Evolutionary conservation across 306 rosid genomes (phyloP), one percentile per base, ranked within the genome.

Genomic region (Arachis stenosperma): DNA sequence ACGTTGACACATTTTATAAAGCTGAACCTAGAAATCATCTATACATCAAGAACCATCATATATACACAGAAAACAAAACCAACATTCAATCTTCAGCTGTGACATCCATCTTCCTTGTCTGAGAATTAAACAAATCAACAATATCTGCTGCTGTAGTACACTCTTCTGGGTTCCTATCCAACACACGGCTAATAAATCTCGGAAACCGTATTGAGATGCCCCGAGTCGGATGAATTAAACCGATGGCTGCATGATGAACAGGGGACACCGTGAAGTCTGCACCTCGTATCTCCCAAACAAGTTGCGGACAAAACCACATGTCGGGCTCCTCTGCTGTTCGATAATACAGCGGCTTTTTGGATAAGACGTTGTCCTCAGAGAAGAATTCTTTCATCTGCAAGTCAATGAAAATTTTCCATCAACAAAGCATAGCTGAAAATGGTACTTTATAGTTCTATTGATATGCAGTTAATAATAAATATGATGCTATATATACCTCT

Each of bases 161-260:
- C 79, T 89, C 96, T 62, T 93, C 97, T 6, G 96, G 92, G 61
- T 87, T 87, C 80, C 97, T 78, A 79, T 90, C 98, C 3, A 79
- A 54, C 47, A 83, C 78, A 0, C 67, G 41, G 68, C 85, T 22
- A 61, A 89, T 57, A 69, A 84, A 93, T 77, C 97, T 86, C 4
- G 96, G 98, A 73, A 93, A 93, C 79, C 98, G 81, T 74, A 93
- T 83, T 6, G 98, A 93, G 78, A 93, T 90, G 76, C 98, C 98
- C 3, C 98, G 90, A 58, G 96, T 83, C 8, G 89, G 88, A 83
- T 90, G 97, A 79, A 82, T 89, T 56, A 93, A 67, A 65, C 98
- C 96, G 11, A 90, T 62, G 61, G 93, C 98, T 52, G 97, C 98
- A 78, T 86, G 85, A 65, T 93, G 98, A 74, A 93, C 96, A 37